Evolutionary conservation across 169 alveolate genomes (phyloP), one percentile per base, ranked within the genome.

Genomic region (Cryptosporidium baileyi): DNA sequence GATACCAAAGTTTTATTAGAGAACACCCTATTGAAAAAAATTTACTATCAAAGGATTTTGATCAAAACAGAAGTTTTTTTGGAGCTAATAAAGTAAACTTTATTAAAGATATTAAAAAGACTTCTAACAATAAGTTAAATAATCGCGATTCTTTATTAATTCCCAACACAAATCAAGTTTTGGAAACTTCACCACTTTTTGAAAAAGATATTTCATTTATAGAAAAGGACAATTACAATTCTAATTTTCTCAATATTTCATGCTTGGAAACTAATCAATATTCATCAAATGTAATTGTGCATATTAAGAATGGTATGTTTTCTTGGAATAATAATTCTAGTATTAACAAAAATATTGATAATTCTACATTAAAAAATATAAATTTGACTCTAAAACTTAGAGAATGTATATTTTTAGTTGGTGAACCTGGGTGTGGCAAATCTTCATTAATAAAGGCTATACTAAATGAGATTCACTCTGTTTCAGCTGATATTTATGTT

Each of bases 381-480:
- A 57, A 74, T 47, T 22, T 74, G 9, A 49, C 40, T 11, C 26
- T 74, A 38, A 36, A 26, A 19, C 24, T 57, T n/a, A 57, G 44
- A 24, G 85, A 74, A 57, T 74, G 85, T 41, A 57, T 74, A 28
- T 74, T 74, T 47, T 6, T 74, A 2, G 67, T 74, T 22, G 85
- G 85, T 26, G 85, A 74, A 24, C 94, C 94, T 24, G 97, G 97
- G 9, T 90, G 95, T 51, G 97, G 97, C 0, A 94, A 94, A 85
- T 82, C 93, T 2, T 89, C 95, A 3, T 80, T 94, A 15, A 61
- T 94, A 13, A 85, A 88, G 40, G 93, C 94, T 1, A 47, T 93
- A 8, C 63, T 94, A 30, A 62, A 89, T 36, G 91, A 89, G 52
- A 63, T 91, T n/a, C 17, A 60, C 9, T 80, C 91, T 3, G 67